These are phyloP conservation scores for Macrophomina phaseolina DNA, from an alignment of 2,329 filamentous ascomycete genomes.

Conservation along the genomic window DNA sequence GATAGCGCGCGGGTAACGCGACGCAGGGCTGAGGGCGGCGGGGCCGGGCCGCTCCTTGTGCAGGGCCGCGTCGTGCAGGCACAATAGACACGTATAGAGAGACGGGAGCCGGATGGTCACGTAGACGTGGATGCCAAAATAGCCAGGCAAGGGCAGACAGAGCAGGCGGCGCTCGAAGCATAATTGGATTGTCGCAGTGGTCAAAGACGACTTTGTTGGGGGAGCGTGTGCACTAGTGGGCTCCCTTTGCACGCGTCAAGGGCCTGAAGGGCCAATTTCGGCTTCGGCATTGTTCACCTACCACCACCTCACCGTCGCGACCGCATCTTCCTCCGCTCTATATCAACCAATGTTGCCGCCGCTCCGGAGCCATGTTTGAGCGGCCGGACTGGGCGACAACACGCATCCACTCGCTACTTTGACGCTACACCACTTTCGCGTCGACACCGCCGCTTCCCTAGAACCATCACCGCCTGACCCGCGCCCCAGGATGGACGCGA, in stretches of 20 bases:
- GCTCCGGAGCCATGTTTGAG: constrained; percentile 21
- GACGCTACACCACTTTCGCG: background rate
- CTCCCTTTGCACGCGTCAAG: constrained; percentile 26
- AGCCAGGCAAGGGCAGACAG: background rate
- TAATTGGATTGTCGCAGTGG: constrained; percentile 1
- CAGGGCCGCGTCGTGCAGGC: background rate
- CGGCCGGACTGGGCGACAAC: constrained; percentile 11
- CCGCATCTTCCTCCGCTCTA: constrained; percentile 13
- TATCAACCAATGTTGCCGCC: constrained; percentile 24
- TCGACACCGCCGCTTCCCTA: background rate
- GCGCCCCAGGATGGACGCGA: constrained; percentile 26
- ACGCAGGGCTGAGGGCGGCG: constrained; percentile 12
- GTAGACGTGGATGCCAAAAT: background rate
- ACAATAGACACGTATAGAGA: background rate
- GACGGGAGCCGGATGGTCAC: background rate
- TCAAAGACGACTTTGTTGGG: constrained; percentile 21
- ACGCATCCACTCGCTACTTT: constrained; percentile 9
- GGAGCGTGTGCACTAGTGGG: constrained; percentile 6
- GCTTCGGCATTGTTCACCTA: constrained; percentile 25
- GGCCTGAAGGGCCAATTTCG: constrained; percentile 12
- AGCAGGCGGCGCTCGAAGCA: background rate
- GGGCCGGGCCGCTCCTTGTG: constrained; percentile 19
- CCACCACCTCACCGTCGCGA: constrained; percentile 24
- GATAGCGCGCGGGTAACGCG: constrained; percentile 20
- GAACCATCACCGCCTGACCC: background rate